Base-by-base conservation (phyloP, 2,329 filamentous ascomycete genomes). In the Fusarium newnesense region DNA sequence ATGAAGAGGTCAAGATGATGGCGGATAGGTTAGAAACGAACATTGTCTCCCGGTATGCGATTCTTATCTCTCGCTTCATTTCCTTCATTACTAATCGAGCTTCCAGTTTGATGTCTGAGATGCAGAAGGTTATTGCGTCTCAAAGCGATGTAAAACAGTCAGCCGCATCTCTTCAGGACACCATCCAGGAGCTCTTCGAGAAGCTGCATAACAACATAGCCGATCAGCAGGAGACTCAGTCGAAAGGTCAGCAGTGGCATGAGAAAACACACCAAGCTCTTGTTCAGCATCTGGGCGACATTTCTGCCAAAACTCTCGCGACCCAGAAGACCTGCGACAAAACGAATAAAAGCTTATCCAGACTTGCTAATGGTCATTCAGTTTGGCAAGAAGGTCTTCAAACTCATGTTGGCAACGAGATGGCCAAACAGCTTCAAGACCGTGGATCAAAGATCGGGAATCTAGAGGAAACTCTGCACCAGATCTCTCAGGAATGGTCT, bases 401-500 rank as follows among this genome's bases (percentile, higher is more conserved):
- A 32, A 30, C 21, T 26, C 42, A 54, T 15, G 34, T 77, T n/a
- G 66, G 63, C 28, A 60, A 63, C 11, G 42, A 70, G n/a, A 52
- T 80, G 13, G 52, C 53, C 12, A 47, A 67, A 28, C 72, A 70
- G n/a, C 57, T 80, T 26, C 44, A 65, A 28, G 60, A 62, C 19
- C 73, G 77, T 16, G 73, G 76, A 24, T 58, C 56, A n/a, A 73
- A 57, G 32, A 69, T 80, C 34, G 43, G 26, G 16, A 64, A 72
- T 12, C 54, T 79, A 7, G 76, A 79, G 37, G 43, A 68, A n/a
- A 72, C 66, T 9, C 34, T 81, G 9, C 56, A 67, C 19, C 54
- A 46, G 11, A 30, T 73, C 9, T 69, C 70, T 39, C 64, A 75
- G 19, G 54, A 75, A n/a, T 74, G 75, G 59, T 21, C 59, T 9